These are phyloP conservation scores for Zygosaccharomyces sapae DNA, from an alignment of 1,139 yeast species.

Conservation along the genomic window DNA sequence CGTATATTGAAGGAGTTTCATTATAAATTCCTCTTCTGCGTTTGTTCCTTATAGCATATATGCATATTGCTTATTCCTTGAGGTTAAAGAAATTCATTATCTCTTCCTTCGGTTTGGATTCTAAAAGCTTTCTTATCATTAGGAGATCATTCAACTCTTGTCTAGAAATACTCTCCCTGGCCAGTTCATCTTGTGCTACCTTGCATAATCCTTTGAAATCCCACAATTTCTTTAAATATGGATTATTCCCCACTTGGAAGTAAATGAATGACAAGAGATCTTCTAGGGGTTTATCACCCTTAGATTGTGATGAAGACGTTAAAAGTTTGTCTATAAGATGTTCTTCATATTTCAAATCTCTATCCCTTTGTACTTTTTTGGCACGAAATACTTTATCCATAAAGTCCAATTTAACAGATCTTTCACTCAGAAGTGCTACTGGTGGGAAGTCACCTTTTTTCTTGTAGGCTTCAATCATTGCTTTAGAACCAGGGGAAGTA, in stretches of 20 bases:
- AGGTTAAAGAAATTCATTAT: conserved; percentile 53
- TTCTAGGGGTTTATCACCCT: conserved; percentile 9
- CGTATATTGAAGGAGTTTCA: no score
- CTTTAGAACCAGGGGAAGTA: conserved; percentile 42
- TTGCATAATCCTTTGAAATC: conserved; percentile 40
- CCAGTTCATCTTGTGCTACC: conserved; percentile 34
- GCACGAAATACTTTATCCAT: conserved; percentile 44
- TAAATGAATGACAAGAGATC: conserved; percentile 28
- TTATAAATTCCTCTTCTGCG: not conserved
- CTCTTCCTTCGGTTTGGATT: conserved; percentile 64
- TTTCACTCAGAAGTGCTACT: conserved; percentile 51
- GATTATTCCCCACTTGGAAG: conserved; percentile 19
- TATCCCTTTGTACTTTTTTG: conserved; percentile 24
- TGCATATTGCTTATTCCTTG: not conserved
- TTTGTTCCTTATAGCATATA: not conserved
- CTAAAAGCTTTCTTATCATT: conserved; percentile 57
- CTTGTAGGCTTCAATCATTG: conserved; percentile 41
- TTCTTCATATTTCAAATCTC: conserved; percentile 29
- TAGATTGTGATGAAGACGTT: conserved; percentile 8
- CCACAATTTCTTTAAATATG: conserved; percentile 33
- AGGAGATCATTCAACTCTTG: conserved; percentile 52
- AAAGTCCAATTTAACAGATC: conserved; percentile 72
- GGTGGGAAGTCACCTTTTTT: conserved; percentile 32
- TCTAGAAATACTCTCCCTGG: conserved; percentile 18
- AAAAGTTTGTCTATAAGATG: conserved; percentile 31